Base-by-base conservation (phyloP, 805 yeast genomes). In the Spathaspora sp. region DNA sequence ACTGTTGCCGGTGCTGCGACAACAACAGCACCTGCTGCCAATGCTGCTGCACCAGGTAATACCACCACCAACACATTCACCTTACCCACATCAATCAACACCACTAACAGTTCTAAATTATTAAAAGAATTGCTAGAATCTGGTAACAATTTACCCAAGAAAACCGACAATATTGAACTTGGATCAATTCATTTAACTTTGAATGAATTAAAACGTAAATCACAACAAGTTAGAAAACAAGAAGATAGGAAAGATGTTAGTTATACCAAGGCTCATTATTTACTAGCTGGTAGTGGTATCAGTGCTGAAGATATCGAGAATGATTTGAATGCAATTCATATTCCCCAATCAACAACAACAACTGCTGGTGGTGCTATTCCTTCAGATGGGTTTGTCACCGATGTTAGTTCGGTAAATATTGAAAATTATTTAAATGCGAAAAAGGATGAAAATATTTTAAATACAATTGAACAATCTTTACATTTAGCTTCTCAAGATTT, bases 271-370 rank as follows among this genome's bases (percentile, higher is more conserved):
- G 94, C 89, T 1, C 98, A 94, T 63, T 94, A 94, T 65, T 72
- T 94, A 40, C 73, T 93, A 44, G 97, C 97, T 5, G 88, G 92
- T 1, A 86, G 93, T 61, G 97, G 97, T 1, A 80, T 91, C 49
- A 83, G 89, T 42, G 85, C 93, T 48, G 96, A 89, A 59, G 94
- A 89, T 52, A 83, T 92, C 40, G 91, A 88, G 57, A 69, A 69
- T 31, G 85, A 83, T 47, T 67, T 86, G 52, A 75, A 77, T 50
- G 48, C 63, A n/a, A 63, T 63, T 20, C 44, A 50, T 26, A 20
- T 54, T 18, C 49, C 54, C 12, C 39, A 48, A 20, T 42, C 45
- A 5, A 48, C 48, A 10, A n/a, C 44, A 4, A 26, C 32, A 3
- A 26, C 40, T 23, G 48, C 16, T 14, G 42, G 12, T 26, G 31